These are phyloP conservation scores for Penicillium silybi DNA, from an alignment of 495 filamentous ascomycete species.

Conservation along the genomic window DNA sequence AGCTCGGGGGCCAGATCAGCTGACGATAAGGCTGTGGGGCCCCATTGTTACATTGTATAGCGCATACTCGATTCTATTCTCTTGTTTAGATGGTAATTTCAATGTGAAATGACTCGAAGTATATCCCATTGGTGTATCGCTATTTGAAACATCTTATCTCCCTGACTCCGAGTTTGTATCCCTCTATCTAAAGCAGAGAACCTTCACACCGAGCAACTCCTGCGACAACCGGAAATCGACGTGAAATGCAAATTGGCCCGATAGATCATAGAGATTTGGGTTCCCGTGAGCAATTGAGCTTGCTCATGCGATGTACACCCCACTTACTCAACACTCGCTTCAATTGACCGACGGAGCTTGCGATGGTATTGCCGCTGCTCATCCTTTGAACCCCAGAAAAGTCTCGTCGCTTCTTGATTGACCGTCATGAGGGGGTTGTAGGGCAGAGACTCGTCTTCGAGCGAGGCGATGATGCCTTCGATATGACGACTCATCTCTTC, in stretches of 20 bases:
- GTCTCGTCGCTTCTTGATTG: constrained; percentile 76
- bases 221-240: not conserved
- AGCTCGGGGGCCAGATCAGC: constrained; percentile 15
- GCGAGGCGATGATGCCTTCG: constrained; percentile 73
- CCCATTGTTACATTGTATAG: constrained; percentile 7
- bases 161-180: not conserved
- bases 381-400: constrained; percentile 81
- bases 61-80: not conserved
- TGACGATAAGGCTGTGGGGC: constrained; percentile 12
- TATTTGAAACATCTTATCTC: not conserved
- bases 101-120: not conserved
- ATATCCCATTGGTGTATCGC: not conserved
- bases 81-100: not conserved
- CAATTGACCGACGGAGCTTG: constrained; percentile 61
- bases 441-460: constrained; percentile 82
- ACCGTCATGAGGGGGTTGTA: constrained; percentile 91
- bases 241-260: not conserved
- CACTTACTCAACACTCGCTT: constrained; percentile 50
- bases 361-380: constrained; percentile 81
- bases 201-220: not conserved
- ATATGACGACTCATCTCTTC: constrained; percentile 85
- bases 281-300: not conserved
- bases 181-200: not conserved
- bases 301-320: not conserved
- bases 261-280: not conserved